Evolutionary conservation across 78 protist genomes (phyloP).

Genomic region (Tieghemostelium lacteum): DNA sequence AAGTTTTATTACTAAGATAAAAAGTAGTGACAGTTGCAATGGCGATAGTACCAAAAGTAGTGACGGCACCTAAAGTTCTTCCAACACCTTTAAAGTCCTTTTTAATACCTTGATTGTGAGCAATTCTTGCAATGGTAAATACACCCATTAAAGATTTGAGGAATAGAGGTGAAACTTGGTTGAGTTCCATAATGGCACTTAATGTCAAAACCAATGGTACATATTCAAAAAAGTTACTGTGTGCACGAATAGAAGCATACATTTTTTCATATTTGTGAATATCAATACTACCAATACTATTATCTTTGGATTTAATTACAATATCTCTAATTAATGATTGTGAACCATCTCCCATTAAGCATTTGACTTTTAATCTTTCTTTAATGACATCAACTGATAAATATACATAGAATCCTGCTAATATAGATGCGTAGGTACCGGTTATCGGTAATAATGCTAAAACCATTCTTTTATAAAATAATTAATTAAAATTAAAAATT

Average conservation of each 20-base stretch:
- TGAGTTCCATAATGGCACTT: slow-evolving; percentile 6
- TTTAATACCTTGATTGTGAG: not conserved
- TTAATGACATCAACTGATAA: slow-evolving; percentile 5
- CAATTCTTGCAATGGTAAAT: slow-evolving; percentile 14
- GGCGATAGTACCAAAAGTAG: not conserved
- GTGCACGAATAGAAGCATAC: slow-evolving; percentile 19
- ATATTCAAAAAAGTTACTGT: slow-evolving; percentile 43
- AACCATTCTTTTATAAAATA: too few relatives aligned
- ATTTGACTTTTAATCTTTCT: not conserved
- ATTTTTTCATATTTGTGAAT: not conserved
- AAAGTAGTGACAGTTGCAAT: not conserved
- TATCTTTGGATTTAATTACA: not conserved
- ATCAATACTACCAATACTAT: not conserved
- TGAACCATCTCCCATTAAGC: slow-evolving; percentile 37
- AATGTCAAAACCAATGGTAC: slow-evolving; percentile 19
- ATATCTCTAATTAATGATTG: not conserved
- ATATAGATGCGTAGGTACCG: slow-evolving; percentile 22
- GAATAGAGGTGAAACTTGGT: not conserved
- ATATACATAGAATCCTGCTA: slow-evolving; percentile 9
- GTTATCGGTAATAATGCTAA: slow-evolving; percentile 24
- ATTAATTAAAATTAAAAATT: too few relatives aligned
- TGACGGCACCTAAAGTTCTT: not conserved
- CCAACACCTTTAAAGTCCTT: not conserved
- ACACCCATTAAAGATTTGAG: not conserved
- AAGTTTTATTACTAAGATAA: slow-evolving; percentile 11